Percentiles rank a stretch among this genome's conserved stretches.
phyloP scores from a whole-genome alignment of 768 basidiomycete genomes.

The Tulasnella sp. region DNA sequence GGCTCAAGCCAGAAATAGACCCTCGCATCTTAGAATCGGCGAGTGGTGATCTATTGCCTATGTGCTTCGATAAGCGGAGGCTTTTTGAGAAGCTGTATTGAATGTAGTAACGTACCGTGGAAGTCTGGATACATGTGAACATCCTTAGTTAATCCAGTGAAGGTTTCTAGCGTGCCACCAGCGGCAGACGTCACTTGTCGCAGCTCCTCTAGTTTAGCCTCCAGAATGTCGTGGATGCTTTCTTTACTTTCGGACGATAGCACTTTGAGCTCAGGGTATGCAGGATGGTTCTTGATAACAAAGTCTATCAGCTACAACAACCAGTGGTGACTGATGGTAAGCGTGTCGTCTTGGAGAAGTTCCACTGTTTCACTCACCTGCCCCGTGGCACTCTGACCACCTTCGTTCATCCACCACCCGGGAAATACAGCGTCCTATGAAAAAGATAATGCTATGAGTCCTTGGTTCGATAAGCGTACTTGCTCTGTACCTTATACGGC shows the following conservation, averaged over 20 bases:
- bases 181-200: conserved; percentile 38
- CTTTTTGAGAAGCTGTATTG: background rate
- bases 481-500: conserved; percentile 51
- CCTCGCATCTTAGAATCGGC: conserved; percentile 95
- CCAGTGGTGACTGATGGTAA: background rate
- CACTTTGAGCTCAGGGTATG: conserved; percentile 59
- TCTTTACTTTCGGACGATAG: conserved; percentile 41
- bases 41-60: conserved; percentile 92
- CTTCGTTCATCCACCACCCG: conserved; percentile 99
- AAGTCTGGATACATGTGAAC: conserved; percentile 93
- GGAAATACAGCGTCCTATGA: conserved; percentile 73
- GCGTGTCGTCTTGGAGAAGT: background rate
- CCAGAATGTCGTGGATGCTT: conserved; percentile 36
- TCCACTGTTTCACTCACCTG: conserved; percentile 38
- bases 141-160: conserved; percentile 81
- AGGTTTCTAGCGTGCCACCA: conserved; percentile 31
- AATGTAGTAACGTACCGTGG: conserved; percentile 46
- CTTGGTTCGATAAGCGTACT: background rate
- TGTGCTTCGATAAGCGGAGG: background rate
- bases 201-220: conserved; percentile 59
- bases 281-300: conserved; percentile 83
- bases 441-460: background rate
- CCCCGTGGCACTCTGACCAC: conserved; percentile 97
- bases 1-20: conserved; percentile 73
- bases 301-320: conserved; percentile 74